Evolutionary conservation across 768 basidiomycete genomes (phyloP).

Genomic region (Leccinellum luteum): DNA sequence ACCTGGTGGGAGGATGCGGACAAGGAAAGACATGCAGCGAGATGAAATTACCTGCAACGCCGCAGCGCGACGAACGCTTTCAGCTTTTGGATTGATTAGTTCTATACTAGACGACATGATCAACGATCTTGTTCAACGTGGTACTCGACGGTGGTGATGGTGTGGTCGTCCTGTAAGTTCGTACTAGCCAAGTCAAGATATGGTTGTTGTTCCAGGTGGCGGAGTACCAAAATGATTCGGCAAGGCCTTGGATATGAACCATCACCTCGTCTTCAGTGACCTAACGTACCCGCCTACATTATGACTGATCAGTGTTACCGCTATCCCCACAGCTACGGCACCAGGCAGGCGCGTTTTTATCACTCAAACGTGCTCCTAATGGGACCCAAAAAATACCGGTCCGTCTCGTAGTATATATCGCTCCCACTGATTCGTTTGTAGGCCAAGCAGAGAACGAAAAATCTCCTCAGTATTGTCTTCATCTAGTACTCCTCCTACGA

Average conservation of each 20-base stretch:
- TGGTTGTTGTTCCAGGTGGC: conserved; percentile 14
- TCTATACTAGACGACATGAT: conserved; percentile 79
- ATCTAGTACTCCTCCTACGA: conserved; percentile 2
- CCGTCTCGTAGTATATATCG: conserved; percentile 26
- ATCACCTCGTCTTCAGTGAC: conserved; percentile 28
- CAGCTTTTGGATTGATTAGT: conserved; percentile 95
- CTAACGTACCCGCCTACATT: conserved; percentile 25
- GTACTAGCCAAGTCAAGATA: conserved; percentile 4
- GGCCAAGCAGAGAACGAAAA: conserved; percentile 9
- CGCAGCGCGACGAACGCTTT: conserved; percentile 86
- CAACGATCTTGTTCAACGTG: conserved; percentile 22
- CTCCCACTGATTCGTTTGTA: conserved; percentile 11
- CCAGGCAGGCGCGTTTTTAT: conserved; percentile 34
- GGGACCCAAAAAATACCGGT: conserved; percentile 20
- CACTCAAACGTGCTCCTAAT: conserved; percentile 27
- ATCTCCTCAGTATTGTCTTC: conserved; percentile 10
- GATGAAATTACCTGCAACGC: conserved; percentile 73
- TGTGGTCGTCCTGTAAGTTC: conserved; percentile 11
- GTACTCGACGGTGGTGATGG: conserved; percentile 16
- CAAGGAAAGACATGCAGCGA: conserved; percentile 16
- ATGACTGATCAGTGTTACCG: conserved; percentile 21
- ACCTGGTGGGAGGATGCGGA: conserved; percentile 50
- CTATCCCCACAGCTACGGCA: conserved; percentile 32
- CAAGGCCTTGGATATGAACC: conserved; percentile 29
- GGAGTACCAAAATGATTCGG: conserved; percentile 32